Conservation (phyloP, 1,284 basidiomycete species). For the Apiotrichum brassicae region DNA sequence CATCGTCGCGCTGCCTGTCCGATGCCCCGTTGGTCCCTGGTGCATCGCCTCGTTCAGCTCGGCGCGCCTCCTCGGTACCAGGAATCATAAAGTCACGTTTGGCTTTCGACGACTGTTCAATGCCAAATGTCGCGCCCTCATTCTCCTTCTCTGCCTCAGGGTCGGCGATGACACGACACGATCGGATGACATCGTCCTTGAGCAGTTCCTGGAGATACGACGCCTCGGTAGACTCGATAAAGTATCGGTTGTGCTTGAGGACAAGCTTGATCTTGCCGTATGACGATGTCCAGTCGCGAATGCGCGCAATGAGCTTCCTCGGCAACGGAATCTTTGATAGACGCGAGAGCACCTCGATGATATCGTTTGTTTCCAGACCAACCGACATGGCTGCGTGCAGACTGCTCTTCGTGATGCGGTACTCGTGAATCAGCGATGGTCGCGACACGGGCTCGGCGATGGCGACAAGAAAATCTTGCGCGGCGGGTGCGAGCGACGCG, state of each 20-base stretch:
- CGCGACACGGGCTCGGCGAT: conserved; percentile 99
- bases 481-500: conserved; percentile 93
- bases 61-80: conserved; percentile 54
- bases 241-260: conserved; percentile 93
- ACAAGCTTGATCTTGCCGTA: conserved; percentile 97
- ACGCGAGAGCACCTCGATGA: conserved; percentile 89
- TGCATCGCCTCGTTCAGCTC: conserved; percentile 28
- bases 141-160: conserved; percentile 22
- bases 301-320: conserved; percentile 70
- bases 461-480: conserved; percentile 96
- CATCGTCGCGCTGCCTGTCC: conserved; percentile 35
- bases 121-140: conserved; percentile 62
- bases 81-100: conserved; percentile 73
- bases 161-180: conserved; percentile 36
- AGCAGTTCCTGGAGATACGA: conserved; percentile 80
- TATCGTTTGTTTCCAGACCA: conserved; percentile 94
- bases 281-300: conserved; percentile 81
- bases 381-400: conserved; percentile 98
- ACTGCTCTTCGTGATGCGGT: conserved; percentile 96
- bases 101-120: conserved; percentile 67
- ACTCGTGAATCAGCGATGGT: conserved; percentile 97
- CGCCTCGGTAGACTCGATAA: conserved; percentile 85
- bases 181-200: conserved; percentile 68
- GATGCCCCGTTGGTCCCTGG: background rate
- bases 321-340: conserved; percentile 90